Evolutionary conservation across 352 stramenopile species (phyloP), one percentile per base, ranked within the genome.

Genomic region (Thalassiosira hispida): DNA sequence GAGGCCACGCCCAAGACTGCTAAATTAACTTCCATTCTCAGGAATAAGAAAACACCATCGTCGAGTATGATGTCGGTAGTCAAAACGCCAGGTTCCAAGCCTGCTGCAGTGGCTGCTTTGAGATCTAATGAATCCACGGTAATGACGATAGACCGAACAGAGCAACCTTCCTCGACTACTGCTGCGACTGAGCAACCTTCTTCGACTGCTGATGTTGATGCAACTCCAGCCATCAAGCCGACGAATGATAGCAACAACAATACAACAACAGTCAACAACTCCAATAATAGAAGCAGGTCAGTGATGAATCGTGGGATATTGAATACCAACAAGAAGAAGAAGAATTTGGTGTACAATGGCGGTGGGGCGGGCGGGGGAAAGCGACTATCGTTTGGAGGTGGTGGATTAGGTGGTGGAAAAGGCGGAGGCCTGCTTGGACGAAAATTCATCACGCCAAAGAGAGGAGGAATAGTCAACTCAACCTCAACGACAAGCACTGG

Each of bases 381-480:
- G 57, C 52, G 66, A n/a, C 25, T 75, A 31, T 75, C 66, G 29
- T 75, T 75, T 65, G 66, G 66, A 57, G 52, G 66, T 20, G 35
- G 29, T 27, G 51, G 46, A 55, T 38, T 18, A 53, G 18, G 2
- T 4, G 18, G n/a, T 46, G 42, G 35, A 2, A 40, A 12, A 49
- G 52, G 49, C 35, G 51, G 70, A 38, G 23, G 49, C 40, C 16
- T 81, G 23, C 18, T 25, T 18, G 52, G 65, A 38, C 53, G 53
- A 59, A 76, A 81, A 51, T 81, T 81, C 51, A 31, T 71, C 14
- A 81, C 73, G 8, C 73, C 73, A 51, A 81, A 75, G 51, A 62
- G 64, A 66, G 47, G n/a, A n/a, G n/a, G n/a, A n/a, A n/a, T 59
- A 14, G 18, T 8, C 31, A 38, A 57, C 12, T 38, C 38, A 12